Evolutionary conservation across 2,329 filamentous ascomycete species (phyloP).

Genomic region (Cercospora berteroae): DNA sequence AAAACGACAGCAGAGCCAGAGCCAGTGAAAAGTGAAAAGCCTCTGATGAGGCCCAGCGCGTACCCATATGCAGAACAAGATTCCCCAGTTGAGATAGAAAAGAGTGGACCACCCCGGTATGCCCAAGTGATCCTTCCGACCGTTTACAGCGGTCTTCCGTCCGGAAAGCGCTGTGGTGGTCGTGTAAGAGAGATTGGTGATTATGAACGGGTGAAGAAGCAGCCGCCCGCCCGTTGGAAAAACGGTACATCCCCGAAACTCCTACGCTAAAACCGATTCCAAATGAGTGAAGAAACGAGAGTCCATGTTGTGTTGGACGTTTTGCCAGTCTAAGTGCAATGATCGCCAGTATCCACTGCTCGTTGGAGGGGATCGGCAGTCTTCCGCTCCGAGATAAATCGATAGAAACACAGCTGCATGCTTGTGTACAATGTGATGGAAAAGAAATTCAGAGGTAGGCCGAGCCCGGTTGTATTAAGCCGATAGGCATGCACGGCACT

Average conservation of each 20-base stretch:
- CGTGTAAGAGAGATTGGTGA: background rate
- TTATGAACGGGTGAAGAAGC: background rate
- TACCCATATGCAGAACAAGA: background rate
- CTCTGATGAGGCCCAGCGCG: background rate
- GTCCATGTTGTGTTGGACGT: background rate
- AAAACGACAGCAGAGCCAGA: background rate
- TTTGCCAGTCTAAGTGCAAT: background rate
- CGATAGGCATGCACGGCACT: background rate
- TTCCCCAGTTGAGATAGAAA: background rate
- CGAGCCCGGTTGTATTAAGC: background rate
- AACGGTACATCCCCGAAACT: background rate
- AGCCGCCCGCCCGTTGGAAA: background rate
- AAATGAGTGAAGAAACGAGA: background rate
- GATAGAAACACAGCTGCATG: background rate
- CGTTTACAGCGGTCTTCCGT: background rate
- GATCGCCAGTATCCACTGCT: background rate
- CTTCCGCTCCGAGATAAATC: conserved; percentile 47
- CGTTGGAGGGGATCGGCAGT: background rate
- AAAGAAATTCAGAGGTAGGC: background rate
- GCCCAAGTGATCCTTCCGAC: background rate
- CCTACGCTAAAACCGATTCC: background rate
- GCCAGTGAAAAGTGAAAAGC: background rate
- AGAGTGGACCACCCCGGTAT: background rate
- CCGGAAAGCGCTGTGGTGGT: background rate
- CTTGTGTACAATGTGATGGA: background rate